A percentile compares a stretch with the other conserved stretches of the same genome.
phyloP scores from a whole-genome alignment of 371 early-diverging fungal genomes.

The Gilbertella persicaria region DNA sequence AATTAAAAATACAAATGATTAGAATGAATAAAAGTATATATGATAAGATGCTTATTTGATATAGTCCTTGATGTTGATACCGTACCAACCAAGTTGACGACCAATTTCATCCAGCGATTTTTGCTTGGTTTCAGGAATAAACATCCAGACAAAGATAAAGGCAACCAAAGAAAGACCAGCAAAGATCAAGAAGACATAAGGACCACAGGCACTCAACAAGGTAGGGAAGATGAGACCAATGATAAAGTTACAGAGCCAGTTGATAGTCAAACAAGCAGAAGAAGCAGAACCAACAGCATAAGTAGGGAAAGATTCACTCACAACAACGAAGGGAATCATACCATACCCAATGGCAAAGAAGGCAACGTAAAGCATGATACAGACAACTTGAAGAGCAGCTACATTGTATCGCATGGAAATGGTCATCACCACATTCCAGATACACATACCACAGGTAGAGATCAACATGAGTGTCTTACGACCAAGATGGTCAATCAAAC shows the following conservation, averaged over 20 bases:
- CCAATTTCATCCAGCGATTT: constrained; percentile 68
- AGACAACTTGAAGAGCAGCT: constrained; percentile 61
- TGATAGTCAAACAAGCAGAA: constrained; percentile 63
- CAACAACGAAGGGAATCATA: constrained; percentile 76
- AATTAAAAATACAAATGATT: no score
- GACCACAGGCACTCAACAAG: constrained; percentile 55
- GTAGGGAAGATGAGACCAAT: constrained; percentile 67
- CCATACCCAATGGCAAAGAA: constrained; percentile 86
- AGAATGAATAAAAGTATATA: no score
- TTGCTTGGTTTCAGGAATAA: constrained; percentile 82
- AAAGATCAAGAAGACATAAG: constrained; percentile 78
- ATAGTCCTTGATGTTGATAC: constrained; percentile 24
- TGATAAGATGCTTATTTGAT: no score
- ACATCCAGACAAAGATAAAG: constrained; percentile 59
- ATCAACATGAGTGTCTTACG: constrained; percentile 60
- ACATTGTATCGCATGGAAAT: constrained; percentile 45
- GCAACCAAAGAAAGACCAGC: constrained; percentile 57
- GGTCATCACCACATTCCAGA: constrained; percentile 38
- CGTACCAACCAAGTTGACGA: constrained; percentile 44
- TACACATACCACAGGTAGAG: constrained; percentile 50
- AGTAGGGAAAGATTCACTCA: constrained; percentile 70
- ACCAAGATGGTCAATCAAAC: constrained; percentile 64
- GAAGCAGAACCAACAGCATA: constrained; percentile 69
- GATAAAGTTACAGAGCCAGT: constrained; percentile 75
- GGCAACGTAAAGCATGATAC: constrained; percentile 77